Conservation (phyloP, 202 grass and related monocot species). For the Bolboschoenoplectus hybrid region DNA sequence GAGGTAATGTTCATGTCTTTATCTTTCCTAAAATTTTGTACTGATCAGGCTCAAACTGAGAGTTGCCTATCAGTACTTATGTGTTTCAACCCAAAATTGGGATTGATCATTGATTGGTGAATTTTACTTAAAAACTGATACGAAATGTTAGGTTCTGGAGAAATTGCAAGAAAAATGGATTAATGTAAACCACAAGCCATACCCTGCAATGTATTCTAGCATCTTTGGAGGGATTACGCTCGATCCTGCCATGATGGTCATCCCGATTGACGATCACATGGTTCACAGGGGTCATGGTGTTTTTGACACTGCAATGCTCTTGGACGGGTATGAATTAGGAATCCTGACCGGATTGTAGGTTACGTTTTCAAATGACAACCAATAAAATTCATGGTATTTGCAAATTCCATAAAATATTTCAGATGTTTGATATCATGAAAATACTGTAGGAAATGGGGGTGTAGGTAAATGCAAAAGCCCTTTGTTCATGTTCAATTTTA, state of each 20-base stretch:
- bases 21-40: neutral
- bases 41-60: neutral
- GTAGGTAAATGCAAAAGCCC: conserved; percentile 17
- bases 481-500: conserved; percentile 1
- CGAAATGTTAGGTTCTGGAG: conserved; percentile 50
- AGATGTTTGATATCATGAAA: neutral
- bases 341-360: neutral
- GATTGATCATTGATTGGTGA: neutral
- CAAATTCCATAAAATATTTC: neutral
- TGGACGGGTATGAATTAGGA: conserved; percentile 56
- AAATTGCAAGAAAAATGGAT: conserved; percentile 68
- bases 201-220: conserved; percentile 91
- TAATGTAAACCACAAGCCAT: conserved; percentile 18
- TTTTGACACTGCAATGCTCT: conserved; percentile 91
- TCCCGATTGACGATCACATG: conserved; percentile 95
- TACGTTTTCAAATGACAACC: neutral
- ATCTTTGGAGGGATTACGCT: conserved; percentile 66
- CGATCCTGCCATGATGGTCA: conserved; percentile 73
- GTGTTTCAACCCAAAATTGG: neutral
- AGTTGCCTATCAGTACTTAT: conserved; percentile 4
- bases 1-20: conserved; percentile 30
- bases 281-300: conserved; percentile 91
- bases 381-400: neutral
- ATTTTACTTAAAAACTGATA: conserved; percentile 17
- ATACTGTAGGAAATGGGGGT: neutral